Base-by-base conservation (phyloP, 306 rosid genomes). In the Mucuna pruriens region DNA sequence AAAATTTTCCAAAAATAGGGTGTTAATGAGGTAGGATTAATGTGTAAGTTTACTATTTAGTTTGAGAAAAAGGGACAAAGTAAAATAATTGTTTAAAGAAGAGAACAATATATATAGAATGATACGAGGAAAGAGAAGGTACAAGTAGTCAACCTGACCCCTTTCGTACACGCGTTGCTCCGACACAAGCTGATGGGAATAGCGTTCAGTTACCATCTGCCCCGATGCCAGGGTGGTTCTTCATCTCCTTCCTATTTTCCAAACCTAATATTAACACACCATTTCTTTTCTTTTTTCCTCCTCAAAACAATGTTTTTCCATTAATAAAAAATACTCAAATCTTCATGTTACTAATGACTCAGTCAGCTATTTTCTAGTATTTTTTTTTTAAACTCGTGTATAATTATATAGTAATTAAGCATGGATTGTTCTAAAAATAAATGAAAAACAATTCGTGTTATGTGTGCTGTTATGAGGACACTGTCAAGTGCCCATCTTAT, bases 151-250 rank as follows among this genome's bases (percentile, higher is more conserved):
- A 88, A 87, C 78, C 76, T 82, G 51, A 82, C 70, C 58, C 77
- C 72, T 58, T 85, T 23, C 71, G 40, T 71, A 83, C 94, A 91
- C 93, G 91, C 87, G 89, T 81, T 85, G 84, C 52, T 75, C 89
- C 89, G 94, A 86, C 92, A 88, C 3, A 29, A 31, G 57, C 79
- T 88, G 71, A 88, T 88, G 89, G 75, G 85, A 68, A 57, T 77
- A 55, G 6, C 87, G 66, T 71, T 89, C 86, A 87, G 86, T 84
- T 87, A 81, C 78, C 67, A 6, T 58, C 49, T 23, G 31, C 84
- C 75, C 23, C 38, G 17, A 62, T 39, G 57, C 66, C 68, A 69
- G 58, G 62, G 36, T 68, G 70, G 65, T 52, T 45, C 3, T 22
- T 36, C 51, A 17, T 36, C 52, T 20, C 39, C 68, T 54, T 26